Evolutionary conservation across 768 basidiomycete genomes (phyloP).

Genomic region (Holtermannia corniformis): DNA sequence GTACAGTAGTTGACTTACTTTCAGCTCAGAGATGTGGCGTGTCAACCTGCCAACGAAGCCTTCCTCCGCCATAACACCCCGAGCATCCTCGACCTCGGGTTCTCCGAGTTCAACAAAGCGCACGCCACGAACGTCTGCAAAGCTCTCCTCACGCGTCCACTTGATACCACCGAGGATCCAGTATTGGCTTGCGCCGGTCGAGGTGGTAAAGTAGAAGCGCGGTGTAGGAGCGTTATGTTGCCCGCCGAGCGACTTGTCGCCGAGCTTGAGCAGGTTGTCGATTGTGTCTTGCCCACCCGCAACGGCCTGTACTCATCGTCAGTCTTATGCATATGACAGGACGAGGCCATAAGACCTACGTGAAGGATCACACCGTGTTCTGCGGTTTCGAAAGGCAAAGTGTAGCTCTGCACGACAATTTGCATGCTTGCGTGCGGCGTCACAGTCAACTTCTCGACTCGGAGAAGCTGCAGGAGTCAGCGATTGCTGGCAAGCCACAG

Average conservation of each 20-base stretch:
- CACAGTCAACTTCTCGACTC: not conserved
- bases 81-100: conserved; percentile 41
- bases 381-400: conserved; percentile 57
- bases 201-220: conserved; percentile 52
- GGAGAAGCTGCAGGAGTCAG: not conserved
- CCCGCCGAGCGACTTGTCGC: not conserved
- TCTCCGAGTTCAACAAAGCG: conserved; percentile 74
- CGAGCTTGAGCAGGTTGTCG: no score
- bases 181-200: conserved; percentile 66
- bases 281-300: no score
- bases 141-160: conserved; percentile 75
- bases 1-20: conserved; percentile 18
- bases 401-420: conserved; percentile 41
- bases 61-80: conserved; percentile 34
- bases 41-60: conserved; percentile 19
- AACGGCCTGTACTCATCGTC: no score
- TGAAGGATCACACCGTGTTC: conserved; percentile 60
- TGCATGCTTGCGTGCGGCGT: not conserved
- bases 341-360: no score
- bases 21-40: conserved; percentile 32
- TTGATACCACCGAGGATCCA: conserved; percentile 55
- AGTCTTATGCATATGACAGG: no score
- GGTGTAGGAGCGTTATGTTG: not conserved
- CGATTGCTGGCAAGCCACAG: not conserved
- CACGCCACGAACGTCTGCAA: conserved; percentile 55